Evolutionary conservation across 2,329 filamentous ascomycete genomes (phyloP).

Genomic region (Neocatenulostroma microsporum): DNA sequence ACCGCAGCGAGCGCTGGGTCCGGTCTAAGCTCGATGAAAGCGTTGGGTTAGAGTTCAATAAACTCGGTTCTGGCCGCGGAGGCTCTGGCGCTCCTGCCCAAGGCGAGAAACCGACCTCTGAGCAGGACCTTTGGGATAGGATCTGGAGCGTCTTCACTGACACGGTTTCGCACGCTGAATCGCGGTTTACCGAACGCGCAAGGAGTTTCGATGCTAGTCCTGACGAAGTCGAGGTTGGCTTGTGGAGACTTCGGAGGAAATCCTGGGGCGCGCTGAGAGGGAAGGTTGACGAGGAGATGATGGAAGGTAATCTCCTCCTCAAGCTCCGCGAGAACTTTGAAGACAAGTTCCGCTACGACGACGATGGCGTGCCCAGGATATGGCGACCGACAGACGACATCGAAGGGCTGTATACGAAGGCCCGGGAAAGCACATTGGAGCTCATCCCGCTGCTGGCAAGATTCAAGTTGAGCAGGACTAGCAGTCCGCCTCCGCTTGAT

Average conservation of each 20-base stretch:
- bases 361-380: conserved; percentile 86
- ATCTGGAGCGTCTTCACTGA: conserved; percentile 81
- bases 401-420: conserved; percentile 86
- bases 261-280: conserved; percentile 85
- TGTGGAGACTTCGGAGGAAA: conserved; percentile 89
- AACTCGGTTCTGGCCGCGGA: conserved; percentile 78
- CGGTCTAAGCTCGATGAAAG: conserved; percentile 78
- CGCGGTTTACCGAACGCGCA: conserved; percentile 76
- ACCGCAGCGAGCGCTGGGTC: conserved; percentile 88
- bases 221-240: conserved; percentile 83
- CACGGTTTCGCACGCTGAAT: conserved; percentile 77
- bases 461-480: conserved; percentile 70
- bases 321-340: conserved; percentile 98
- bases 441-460: conserved; percentile 82
- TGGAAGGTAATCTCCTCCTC: conserved; percentile 90
- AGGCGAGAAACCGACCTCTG: conserved; percentile 62
- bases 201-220: conserved; percentile 88
- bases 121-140: conserved; percentile 91
- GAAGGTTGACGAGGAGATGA: conserved; percentile 93
- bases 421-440: conserved; percentile 82
- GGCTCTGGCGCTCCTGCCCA: conserved; percentile 72
- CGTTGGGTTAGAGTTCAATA: conserved; percentile 90
- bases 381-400: conserved; percentile 97
- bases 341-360: conserved; percentile 98
- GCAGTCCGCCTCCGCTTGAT: conserved; percentile 70